Evolutionary conservation across 2,329 filamentous ascomycete species (phyloP).

Genomic region (Trichoderma sp.): DNA sequence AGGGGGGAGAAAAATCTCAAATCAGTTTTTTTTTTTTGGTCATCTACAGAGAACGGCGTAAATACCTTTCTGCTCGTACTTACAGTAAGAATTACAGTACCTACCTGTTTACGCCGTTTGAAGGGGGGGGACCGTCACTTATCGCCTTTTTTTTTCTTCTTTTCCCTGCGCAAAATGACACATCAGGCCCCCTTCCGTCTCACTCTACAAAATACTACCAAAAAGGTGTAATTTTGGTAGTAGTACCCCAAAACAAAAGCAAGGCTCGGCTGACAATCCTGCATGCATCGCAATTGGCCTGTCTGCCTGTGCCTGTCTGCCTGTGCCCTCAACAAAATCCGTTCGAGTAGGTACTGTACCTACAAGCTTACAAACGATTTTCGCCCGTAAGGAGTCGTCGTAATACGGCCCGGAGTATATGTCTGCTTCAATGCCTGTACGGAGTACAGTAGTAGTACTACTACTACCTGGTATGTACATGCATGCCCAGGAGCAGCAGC

Average conservation of each 20-base stretch:
- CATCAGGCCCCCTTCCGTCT: constrained; percentile 20
- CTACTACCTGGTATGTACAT: too few relatives aligned
- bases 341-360: too few relatives aligned
- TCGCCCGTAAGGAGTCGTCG: neutral
- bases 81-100: too few relatives aligned
- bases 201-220: neutral
- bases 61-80: neutral
- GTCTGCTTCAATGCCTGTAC: neutral
- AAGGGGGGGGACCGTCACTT: constrained; percentile 23
- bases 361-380: neutral
- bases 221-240: neutral
- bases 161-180: constrained; percentile 19
- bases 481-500: neutral
- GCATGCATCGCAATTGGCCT: neutral
- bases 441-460: too few relatives aligned
- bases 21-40: too few relatives aligned
- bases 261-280: neutral
- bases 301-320: neutral
- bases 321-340: neutral
- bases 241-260: too few relatives aligned
- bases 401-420: constrained; percentile 2
- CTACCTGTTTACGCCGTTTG: too few relatives aligned
- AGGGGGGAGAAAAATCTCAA: too few relatives aligned
- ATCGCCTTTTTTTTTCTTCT: too few relatives aligned
- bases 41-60: neutral